Conservation (phyloP, 225 moss, liverwort and hornwort genomes). For the Antitrichia curtipendula region DNA sequence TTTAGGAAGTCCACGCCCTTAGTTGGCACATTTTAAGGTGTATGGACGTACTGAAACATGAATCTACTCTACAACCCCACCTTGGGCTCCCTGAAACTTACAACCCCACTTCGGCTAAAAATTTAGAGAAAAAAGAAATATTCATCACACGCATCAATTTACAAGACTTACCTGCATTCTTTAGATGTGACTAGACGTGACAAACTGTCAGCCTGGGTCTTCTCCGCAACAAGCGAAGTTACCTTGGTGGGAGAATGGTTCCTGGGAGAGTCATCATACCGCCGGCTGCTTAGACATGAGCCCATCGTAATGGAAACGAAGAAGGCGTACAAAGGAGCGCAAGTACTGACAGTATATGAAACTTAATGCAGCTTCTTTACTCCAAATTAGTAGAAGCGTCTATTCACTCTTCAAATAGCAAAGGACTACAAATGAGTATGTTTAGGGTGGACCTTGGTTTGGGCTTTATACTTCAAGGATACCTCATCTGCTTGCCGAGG, state of each 20-base stretch:
- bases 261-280: too few species aligned
- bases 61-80: too few species aligned
- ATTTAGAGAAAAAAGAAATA: too few species aligned
- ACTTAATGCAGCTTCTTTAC: too few species aligned
- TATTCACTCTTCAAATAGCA: background rate
- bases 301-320: background rate
- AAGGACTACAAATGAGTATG: background rate
- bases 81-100: background rate
- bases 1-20: too few species aligned
- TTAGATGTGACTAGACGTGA: background rate
- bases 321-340: background rate
- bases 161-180: background rate
- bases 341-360: background rate
- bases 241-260: background rate
- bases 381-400: background rate
- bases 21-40: too few species aligned
- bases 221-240: background rate
- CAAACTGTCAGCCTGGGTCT: background rate
- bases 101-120: background rate
- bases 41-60: background rate
- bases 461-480: background rate
- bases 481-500: background rate
- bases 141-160: background rate
- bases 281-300: background rate
- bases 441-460: background rate